Evolutionary conservation across 305 asterid genomes (phyloP).

Genomic region (Rubia peregrina): DNA sequence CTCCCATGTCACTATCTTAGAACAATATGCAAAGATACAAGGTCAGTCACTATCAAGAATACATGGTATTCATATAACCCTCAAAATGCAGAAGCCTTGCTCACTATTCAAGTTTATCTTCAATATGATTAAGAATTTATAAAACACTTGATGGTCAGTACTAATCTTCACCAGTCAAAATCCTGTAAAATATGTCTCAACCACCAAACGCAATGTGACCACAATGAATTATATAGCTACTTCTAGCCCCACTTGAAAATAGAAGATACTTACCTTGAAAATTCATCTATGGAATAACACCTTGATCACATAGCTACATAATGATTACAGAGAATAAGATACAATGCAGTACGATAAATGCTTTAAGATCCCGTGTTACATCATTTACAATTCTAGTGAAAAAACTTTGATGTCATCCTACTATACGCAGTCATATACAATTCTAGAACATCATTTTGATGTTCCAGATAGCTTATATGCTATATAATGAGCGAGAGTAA

Average conservation of each 20-base stretch:
- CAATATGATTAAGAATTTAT: neutral
- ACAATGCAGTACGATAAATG: neutral
- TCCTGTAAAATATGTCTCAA: neutral
- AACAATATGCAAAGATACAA: neutral
- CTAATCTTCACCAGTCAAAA: no score
- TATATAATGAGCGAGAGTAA: neutral
- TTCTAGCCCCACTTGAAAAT: neutral
- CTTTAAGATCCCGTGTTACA: neutral
- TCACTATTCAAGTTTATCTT: neutral
- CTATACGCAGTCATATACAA: neutral
- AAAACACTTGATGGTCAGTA: neutral
- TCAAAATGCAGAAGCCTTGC: neutral
- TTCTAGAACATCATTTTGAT: neutral
- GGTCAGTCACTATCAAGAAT: neutral
- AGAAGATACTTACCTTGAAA: neutral
- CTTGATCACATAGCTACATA: neutral
- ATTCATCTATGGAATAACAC: neutral
- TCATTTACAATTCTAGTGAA: no score
- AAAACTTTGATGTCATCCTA: neutral
- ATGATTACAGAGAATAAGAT: neutral
- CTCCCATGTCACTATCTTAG: neutral
- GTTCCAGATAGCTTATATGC: neutral
- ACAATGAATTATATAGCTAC: neutral
- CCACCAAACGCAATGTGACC: neutral
- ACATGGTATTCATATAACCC: no score